Base-by-base conservation (phyloP, 257 asterid species). In the Echites panduratus region DNA sequence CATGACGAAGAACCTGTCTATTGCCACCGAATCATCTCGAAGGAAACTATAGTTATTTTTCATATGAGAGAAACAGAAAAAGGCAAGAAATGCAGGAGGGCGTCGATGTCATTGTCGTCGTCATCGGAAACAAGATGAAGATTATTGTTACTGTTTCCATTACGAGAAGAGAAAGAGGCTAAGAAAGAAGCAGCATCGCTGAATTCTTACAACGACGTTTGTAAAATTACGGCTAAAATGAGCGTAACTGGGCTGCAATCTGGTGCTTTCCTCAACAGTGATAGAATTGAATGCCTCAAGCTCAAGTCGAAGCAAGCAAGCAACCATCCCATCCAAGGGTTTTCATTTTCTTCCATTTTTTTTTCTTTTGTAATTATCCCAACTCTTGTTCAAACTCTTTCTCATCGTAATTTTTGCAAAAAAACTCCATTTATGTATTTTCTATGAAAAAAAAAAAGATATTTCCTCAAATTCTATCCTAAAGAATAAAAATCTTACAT, bases 1-100 rank as follows among this genome's bases (percentile, higher is more conserved):
- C 96, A 70, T 54, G 59, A n/a, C 96, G 97, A 57, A 90, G 87
- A 81, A 89, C 86, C 96, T 90, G 83, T 14, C 7, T 22, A 63
- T 70, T 16, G 20, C 70, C 20, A 17, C 19, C 1, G 49, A 62
- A 49, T 67, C 29, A 56, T 29, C 59, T 24, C 45, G 26, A 54
- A 0, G 38, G 14, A 27, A 5, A 10, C 57, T 17, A 22, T 20
- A 62, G 14, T 43, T 9, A 19, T 38, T 26, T 38, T 7, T 71
- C 20, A 5, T 0, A 16, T 12, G 27, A 43, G 20, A 11, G 26
- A 35, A 9, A 26, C 20, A 14, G 32, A 26, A 49, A 47, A 19
- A 38, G 62, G n/a, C 19, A 20, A 48, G 40, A 86, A 88, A 87
- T 80, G 87, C 79, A 86, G 76, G 40, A 86, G 77, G 0, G 87